Percentiles rank a stretch among this genome's conserved stretches.
Conservation (phyloP, 1,284 basidiomycete species). For the Rhizoctonia solani region DNA sequence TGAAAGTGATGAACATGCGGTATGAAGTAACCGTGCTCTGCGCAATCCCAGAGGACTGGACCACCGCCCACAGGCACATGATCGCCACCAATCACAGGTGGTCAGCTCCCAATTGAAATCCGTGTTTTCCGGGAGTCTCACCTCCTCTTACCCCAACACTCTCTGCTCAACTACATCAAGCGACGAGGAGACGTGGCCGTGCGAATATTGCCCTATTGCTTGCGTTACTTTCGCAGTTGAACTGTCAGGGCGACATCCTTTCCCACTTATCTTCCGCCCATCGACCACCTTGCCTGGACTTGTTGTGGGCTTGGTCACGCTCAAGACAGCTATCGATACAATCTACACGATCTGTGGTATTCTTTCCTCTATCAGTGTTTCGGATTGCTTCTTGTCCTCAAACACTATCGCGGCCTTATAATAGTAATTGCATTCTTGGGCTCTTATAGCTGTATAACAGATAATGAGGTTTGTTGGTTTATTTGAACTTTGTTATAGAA, state of each 20-base stretch:
- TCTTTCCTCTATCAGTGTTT: not conserved
- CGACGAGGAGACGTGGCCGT: not conserved
- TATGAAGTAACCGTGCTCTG: not conserved
- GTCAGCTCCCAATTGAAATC: not conserved
- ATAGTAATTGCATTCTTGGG: too few relatives aligned
- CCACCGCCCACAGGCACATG: conserved; percentile 2
- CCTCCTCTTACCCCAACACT: not conserved
- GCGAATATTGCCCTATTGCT: not conserved
- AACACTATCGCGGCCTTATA: too few relatives aligned
- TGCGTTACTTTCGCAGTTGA: not conserved
- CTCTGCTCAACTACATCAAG: not conserved
- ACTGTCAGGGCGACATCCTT: not conserved
- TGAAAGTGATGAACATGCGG: conserved; percentile 24
- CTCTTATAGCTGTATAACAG: not conserved
- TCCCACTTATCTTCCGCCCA: not conserved
- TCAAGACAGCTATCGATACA: not conserved
- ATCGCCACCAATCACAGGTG: not conserved
- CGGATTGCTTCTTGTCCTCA: not conserved
- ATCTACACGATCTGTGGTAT: not conserved
- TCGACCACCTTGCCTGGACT: not conserved
- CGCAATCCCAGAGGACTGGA: not conserved
- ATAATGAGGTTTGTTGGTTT: too few relatives aligned
- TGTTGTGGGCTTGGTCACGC: too few relatives aligned
- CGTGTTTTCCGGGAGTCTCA: not conserved
- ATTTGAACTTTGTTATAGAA: too few relatives aligned